Conservation (phyloP, 2,329 filamentous ascomycete genomes). For the Apiospora saccharicola region DNA sequence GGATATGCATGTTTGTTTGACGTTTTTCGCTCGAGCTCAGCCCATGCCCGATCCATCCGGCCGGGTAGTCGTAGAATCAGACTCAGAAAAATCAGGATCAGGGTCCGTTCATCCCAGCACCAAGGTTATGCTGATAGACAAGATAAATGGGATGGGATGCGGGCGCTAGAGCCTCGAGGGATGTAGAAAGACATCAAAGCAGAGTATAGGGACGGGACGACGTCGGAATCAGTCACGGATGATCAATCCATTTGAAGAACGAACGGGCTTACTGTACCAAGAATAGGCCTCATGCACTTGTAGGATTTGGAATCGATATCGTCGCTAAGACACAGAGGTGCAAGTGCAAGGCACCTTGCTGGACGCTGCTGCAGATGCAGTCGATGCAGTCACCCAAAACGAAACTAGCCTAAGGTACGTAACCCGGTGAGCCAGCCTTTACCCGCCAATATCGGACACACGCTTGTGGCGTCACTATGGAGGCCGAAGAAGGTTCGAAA, state of each 20-base stretch:
- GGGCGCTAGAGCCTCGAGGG: background rate
- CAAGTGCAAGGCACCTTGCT: background rate
- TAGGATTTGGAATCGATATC: background rate
- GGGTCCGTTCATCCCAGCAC: conserved; percentile 3
- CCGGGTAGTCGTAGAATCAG: conserved; percentile 1
- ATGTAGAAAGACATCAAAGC: background rate
- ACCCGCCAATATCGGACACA: conserved; percentile 10
- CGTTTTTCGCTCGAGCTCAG: conserved; percentile 14
- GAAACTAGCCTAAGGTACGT: conserved; percentile 14
- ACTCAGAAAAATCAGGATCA: background rate
- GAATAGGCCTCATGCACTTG: background rate
- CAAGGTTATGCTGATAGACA: conserved; percentile 10
- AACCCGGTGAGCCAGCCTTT: conserved; percentile 3
- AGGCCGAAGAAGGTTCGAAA: conserved; percentile 18
- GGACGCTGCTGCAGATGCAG: background rate
- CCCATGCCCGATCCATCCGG: conserved; percentile 1
- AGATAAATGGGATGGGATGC: background rate
- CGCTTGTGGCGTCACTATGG: conserved; percentile 19
- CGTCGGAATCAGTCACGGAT: conserved; percentile 1
- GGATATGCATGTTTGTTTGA: conserved; percentile 19
- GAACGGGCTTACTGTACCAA: conserved; percentile 8
- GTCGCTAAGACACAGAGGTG: background rate
- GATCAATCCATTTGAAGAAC: background rate
- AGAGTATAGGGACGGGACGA: background rate
- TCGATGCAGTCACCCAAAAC: background rate